A percentile compares a stretch with the other conserved stretches of the same genome.
Evolutionary conservation across 441 rosid species (phyloP).

Genomic region (Francoa sonchifolia): DNA sequence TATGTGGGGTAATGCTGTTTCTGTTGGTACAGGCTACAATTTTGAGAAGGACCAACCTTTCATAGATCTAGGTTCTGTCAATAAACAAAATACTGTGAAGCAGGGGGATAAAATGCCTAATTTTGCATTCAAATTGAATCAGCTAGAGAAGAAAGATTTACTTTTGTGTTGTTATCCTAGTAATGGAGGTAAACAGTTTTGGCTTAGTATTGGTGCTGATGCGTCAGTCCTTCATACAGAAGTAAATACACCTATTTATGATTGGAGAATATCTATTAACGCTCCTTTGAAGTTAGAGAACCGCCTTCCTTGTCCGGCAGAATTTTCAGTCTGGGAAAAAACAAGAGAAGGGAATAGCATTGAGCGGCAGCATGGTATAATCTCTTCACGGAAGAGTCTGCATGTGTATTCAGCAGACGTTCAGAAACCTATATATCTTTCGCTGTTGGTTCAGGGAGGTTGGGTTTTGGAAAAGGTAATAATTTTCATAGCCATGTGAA

Average conservation of each 20-base stretch:
- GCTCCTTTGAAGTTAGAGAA: slow-evolving; percentile 94
- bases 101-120: slow-evolving; percentile 45
- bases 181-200: slow-evolving; percentile 51
- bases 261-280: slow-evolving; percentile 82
- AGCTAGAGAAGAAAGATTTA: slow-evolving; percentile 92
- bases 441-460: slow-evolving; percentile 72
- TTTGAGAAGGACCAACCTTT: slow-evolving; percentile 65
- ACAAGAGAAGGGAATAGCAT: slow-evolving; percentile 61
- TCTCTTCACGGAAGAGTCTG: slow-evolving; percentile 51
- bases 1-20: slow-evolving; percentile 66
- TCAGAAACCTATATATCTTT: slow-evolving; percentile 66
- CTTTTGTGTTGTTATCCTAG: slow-evolving; percentile 53
- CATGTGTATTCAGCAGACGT: slow-evolving; percentile 67
- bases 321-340: slow-evolving; percentile 85
- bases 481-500: slow-evolving; percentile 6
- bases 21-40: slow-evolving; percentile 50
- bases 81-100: slow-evolving; percentile 52
- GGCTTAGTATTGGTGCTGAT: slow-evolving; percentile 88
- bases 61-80: slow-evolving; percentile 51
- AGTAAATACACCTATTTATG: slow-evolving; percentile 85
- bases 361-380: slow-evolving; percentile 55
- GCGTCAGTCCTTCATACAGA: slow-evolving; percentile 90
- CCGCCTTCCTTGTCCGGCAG: slow-evolving; percentile 83
- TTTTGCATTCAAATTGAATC: slow-evolving; percentile 53
- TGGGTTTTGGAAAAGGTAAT: slow-evolving; percentile 92